phyloP scores from a whole-genome alignment of 179 eudicot genomes.

The Heliamphora pulchella region DNA sequence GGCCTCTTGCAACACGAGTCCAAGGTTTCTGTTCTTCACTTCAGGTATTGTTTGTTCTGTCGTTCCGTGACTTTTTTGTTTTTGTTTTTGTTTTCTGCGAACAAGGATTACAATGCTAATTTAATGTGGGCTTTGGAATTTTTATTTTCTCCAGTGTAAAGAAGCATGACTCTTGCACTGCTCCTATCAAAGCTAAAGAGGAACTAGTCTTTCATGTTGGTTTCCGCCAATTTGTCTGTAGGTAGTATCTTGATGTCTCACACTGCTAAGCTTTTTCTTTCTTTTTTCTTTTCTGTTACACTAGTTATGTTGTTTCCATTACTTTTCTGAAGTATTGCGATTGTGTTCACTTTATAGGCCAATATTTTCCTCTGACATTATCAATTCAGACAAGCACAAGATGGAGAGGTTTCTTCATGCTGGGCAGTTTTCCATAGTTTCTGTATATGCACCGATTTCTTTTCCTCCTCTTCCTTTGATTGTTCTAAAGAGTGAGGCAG shows the following conservation, averaged over 20 bases:
- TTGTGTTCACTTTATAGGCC: constrained; percentile 52
- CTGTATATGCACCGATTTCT: constrained; percentile 85
- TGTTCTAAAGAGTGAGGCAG: constrained; percentile 54
- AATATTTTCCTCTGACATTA: constrained; percentile 69
- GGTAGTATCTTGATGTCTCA: constrained; percentile 33
- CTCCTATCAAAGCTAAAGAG: constrained; percentile 87
- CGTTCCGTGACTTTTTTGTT: not conserved
- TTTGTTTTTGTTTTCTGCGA: not conserved
- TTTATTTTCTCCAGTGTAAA: constrained; percentile 41
- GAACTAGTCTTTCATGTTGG: constrained; percentile 90
- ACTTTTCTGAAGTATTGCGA: constrained; percentile 8
- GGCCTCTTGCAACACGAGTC: constrained; percentile 94
- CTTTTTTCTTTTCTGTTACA: not conserved
- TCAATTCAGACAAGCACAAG: constrained; percentile 79
- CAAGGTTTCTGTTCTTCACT: constrained; percentile 92
- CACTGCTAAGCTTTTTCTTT: not conserved
- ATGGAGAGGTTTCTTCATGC: constrained; percentile 98
- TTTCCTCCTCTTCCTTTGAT: constrained; percentile 78
- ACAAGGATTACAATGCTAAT: too few species aligned
- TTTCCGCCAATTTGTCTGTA: constrained; percentile 76
- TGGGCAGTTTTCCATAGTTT: constrained; percentile 79
- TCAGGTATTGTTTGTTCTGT: constrained; percentile 48
- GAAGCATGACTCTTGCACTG: constrained; percentile 77
- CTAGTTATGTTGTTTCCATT: not conserved
- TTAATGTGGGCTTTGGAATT: not conserved